Evolutionary conservation across 352 stramenopile species (phyloP).

Genomic region (Globisporangium spinosum): DNA sequence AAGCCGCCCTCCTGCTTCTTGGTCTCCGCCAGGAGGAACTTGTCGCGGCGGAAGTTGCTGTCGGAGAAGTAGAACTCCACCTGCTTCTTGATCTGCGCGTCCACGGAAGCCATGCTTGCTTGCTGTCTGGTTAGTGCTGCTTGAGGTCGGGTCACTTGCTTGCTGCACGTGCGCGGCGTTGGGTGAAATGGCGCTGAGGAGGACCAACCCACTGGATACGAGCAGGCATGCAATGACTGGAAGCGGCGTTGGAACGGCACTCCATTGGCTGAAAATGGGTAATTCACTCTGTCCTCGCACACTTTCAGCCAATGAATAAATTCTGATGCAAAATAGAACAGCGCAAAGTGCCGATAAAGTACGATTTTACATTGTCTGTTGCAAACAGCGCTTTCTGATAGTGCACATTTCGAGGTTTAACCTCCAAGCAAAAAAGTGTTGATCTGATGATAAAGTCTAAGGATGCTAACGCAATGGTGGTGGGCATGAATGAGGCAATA

Average conservation of each 20-base stretch:
- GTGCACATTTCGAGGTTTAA: background rate
- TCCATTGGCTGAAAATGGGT: background rate
- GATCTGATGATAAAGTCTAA: constrained; percentile 6
- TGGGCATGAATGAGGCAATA: background rate
- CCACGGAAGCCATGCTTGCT: constrained; percentile 53
- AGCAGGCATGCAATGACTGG: constrained; percentile 2
- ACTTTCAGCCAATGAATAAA: background rate
- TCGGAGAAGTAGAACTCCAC: constrained; percentile 93
- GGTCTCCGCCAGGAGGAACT: constrained; percentile 84
- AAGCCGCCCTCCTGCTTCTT: constrained; percentile 83
- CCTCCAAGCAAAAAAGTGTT: background rate
- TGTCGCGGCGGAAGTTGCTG: constrained; percentile 90
- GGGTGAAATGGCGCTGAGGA: constrained; percentile 5
- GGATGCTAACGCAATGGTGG: constrained; percentile 1
- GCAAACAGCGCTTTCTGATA: constrained; percentile 1
- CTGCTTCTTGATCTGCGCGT: constrained; percentile 85
- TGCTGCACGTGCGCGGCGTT: background rate
- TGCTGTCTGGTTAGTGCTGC: background rate
- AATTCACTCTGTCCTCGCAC: background rate
- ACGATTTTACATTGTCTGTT: background rate
- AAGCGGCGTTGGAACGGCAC: background rate
- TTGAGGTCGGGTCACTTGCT: constrained; percentile 5
- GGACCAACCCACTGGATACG: constrained; percentile 12
- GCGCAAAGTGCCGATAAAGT: background rate
- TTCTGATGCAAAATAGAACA: background rate